phyloP scores from a whole-genome alignment of 2,329 filamentous ascomycete genomes.

The Fusarium graminum region DNA sequence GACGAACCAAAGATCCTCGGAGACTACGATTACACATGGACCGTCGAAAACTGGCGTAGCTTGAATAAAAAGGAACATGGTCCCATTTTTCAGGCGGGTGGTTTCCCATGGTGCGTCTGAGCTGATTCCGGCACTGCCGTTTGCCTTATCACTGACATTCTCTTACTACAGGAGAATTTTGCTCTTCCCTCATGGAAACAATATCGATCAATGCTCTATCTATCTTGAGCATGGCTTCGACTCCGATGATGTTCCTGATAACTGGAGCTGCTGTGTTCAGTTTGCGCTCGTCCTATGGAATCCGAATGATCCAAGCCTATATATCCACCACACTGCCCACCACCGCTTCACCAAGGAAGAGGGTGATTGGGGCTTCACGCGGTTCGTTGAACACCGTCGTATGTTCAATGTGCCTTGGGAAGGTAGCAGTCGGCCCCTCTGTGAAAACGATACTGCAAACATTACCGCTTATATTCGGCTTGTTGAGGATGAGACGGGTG shows the following conservation, averaged over 20 bases:
- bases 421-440: conserved; percentile 74
- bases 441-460: conserved; percentile 82
- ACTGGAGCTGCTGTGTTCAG: conserved; percentile 97
- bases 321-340: conserved; percentile 84
- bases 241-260: conserved; percentile 79
- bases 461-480: conserved; percentile 86
- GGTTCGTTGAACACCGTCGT: conserved; percentile 88
- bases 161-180: conserved; percentile 79
- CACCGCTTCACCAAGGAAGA: conserved; percentile 97
- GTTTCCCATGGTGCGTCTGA: conserved; percentile 79
- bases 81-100: conserved; percentile 86
- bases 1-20: conserved; percentile 85
- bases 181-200: conserved; percentile 95
- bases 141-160: conserved; percentile 40
- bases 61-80: conserved; percentile 86
- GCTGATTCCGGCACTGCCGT: conserved; percentile 48
- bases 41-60: conserved; percentile 84
- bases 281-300: conserved; percentile 97
- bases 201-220: conserved; percentile 92
- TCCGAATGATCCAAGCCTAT: conserved; percentile 88
- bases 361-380: conserved; percentile 98
- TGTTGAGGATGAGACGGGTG: conserved; percentile 88
- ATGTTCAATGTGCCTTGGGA: conserved; percentile 87
- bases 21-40: conserved; percentile 85
- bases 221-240: conserved; percentile 97